Conservation (phyloP, 2,329 filamentous ascomycete genomes). For the Neurospora sp. region DNA sequence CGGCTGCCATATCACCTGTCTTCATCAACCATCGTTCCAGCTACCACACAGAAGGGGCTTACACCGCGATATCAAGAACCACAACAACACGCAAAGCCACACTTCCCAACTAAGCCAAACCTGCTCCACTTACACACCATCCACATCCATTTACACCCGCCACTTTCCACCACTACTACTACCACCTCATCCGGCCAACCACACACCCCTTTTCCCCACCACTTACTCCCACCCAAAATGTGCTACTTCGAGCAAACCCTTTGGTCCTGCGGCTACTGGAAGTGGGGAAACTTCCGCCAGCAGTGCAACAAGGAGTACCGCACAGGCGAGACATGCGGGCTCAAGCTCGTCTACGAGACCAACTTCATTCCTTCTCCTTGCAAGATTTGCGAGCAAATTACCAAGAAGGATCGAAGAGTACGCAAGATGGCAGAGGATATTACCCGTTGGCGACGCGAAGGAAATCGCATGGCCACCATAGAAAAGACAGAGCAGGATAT, state of each 20-base stretch:
- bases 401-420: slow-evolving; percentile 70
- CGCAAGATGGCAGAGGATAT: slow-evolving; percentile 67
- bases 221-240: slow-evolving; percentile 44
- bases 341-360: slow-evolving; percentile 78
- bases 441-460: slow-evolving; percentile 66
- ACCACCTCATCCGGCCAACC: not conserved
- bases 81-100: not conserved
- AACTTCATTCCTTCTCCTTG: slow-evolving; percentile 55
- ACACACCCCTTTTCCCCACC: not conserved
- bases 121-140: not conserved
- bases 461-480: slow-evolving; percentile 63
- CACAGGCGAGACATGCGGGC: slow-evolving; percentile 90
- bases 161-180: not conserved
- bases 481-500: slow-evolving; percentile 63
- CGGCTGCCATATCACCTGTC: not conserved
- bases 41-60: not conserved
- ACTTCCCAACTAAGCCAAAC: not conserved
- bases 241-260: slow-evolving; percentile 92
- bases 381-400: slow-evolving; percentile 79
- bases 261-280: slow-evolving; percentile 82
- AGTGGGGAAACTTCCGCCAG: slow-evolving; percentile 86
- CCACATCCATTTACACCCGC: not conserved
- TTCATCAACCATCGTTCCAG: not conserved
- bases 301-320: slow-evolving; percentile 94
- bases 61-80: not conserved